Conservation (phyloP, 345 rosid genomes). For the Eucalyptus marginata region DNA sequence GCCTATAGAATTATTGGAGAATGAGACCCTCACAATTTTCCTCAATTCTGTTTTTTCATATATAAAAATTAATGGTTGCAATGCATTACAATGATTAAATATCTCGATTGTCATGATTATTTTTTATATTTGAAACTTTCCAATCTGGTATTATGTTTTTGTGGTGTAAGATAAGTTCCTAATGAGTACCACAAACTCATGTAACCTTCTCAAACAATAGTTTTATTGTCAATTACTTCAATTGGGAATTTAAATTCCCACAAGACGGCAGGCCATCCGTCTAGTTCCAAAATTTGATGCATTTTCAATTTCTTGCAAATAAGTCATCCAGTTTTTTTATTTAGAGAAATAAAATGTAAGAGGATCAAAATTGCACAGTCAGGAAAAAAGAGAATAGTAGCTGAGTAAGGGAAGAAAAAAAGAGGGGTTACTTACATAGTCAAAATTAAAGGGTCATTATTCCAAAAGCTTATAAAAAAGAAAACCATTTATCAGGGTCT, state of each 20-base stretch:
- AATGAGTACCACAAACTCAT: accelerated
- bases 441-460: too few relatives aligned
- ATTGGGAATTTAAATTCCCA: background rate
- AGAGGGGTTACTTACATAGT: background rate
- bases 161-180: background rate
- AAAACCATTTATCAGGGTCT: background rate
- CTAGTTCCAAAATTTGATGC: background rate
- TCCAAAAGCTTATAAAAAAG: too few relatives aligned
- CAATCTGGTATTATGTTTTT: accelerated
- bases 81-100: accelerated
- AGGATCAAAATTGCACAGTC: background rate
- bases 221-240: accelerated
- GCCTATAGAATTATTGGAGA: background rate
- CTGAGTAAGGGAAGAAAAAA: background rate
- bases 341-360: background rate
- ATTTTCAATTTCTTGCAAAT: background rate
- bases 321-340: background rate
- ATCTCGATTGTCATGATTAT: accelerated
- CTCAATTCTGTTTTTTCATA: background rate
- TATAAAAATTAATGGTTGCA: background rate
- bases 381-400: background rate
- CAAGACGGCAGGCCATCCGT: accelerated
- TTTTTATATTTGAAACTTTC: background rate
- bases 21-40: background rate
- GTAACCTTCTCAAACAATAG: background rate